phyloP scores from a whole-genome alignment of 768 basidiomycete species.

The Lentinula detonsa region DNA sequence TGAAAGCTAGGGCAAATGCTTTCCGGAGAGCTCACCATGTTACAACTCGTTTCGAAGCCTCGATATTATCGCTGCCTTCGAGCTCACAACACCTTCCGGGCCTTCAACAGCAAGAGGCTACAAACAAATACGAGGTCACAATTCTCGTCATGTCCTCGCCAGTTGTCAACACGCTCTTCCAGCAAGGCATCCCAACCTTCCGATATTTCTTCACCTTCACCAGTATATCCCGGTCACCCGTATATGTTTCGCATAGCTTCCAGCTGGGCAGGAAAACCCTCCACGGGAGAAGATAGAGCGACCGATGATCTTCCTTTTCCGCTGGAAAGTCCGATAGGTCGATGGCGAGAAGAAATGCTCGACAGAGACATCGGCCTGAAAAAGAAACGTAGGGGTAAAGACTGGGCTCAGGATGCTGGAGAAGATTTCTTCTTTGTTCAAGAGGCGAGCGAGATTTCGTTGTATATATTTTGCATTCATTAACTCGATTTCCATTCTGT shows the following conservation, averaged over 20 bases:
- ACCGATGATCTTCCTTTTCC: slow-evolving; percentile 45
- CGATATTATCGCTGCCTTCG: neutral
- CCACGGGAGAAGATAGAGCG: slow-evolving; percentile 22
- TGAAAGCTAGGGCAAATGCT: neutral
- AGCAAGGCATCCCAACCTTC: neutral
- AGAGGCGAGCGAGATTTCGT: slow-evolving; percentile 40
- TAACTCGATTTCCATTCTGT: slow-evolving; percentile 5
- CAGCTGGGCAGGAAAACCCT: slow-evolving; percentile 74
- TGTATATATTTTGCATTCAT: neutral
- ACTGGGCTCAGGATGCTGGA: slow-evolving; percentile 32
- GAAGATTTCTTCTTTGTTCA: slow-evolving; percentile 66
- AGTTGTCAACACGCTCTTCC: neutral
- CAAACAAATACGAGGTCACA: neutral
- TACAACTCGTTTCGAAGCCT: neutral
- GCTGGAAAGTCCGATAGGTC: slow-evolving; percentile 48
- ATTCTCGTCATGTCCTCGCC: neutral
- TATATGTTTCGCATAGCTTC: slow-evolving; percentile 74
- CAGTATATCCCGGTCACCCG: slow-evolving; percentile 19
- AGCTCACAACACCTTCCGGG: neutral
- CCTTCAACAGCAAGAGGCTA: neutral
- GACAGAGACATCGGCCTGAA: slow-evolving; percentile 31
- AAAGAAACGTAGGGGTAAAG: slow-evolving; percentile 36
- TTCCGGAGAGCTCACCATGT: neutral
- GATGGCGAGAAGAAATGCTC: slow-evolving; percentile 67
- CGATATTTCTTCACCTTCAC: neutral